Evolutionary conservation across 2,329 filamentous ascomycete species (phyloP), one percentile per base, ranked within the genome.

Genomic region (Aspergillus sclerotialis): DNA sequence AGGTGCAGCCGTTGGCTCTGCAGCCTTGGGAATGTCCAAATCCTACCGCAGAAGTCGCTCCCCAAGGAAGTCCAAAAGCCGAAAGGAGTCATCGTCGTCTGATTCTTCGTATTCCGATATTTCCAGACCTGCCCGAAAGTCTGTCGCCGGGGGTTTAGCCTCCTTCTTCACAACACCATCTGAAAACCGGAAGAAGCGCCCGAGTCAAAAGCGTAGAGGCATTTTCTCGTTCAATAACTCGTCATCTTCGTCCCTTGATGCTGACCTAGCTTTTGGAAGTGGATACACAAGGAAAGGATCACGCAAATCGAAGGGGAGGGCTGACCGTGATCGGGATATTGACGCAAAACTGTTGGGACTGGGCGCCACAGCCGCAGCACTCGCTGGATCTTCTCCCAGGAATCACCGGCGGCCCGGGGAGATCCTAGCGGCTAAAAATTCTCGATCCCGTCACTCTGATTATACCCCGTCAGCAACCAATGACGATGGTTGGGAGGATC

Each of bases 191-290:
- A 63, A 67, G 44, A 68, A 67, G 36, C 68, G 66, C 44, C 68
- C 64, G 43, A 67, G 52, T 14, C 64, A 60, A 40, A 61, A 61
- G 44, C 46, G 68, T 25, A 59, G 57, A 16, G 70, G 76, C 38
- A 70, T 82, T 34, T 68, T 80, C 27, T 72, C 69, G 37, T 72
- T 78, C 46, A 68, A 64, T 35, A 82, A 79, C 48, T 80, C 75
- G 2, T 84, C 79, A 1, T 80, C 76, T 2, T 82, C 78, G 0
- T 82, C 78, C 1, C 67, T 82, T 35, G 78, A 82, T 55, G 76
- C 73, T 13, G 81, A 85, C 51, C 61, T 84, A 40, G 80, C 80
- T 7, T 84, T 83, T 52, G 80, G 80, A 7, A 69, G 64, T 35
- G 79, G 77, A 11, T 80, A 58, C 23, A 39, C 61, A 2, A 58